Base-by-base conservation (phyloP, 164 flowering plant genomes). In the Annona squamosa region DNA sequence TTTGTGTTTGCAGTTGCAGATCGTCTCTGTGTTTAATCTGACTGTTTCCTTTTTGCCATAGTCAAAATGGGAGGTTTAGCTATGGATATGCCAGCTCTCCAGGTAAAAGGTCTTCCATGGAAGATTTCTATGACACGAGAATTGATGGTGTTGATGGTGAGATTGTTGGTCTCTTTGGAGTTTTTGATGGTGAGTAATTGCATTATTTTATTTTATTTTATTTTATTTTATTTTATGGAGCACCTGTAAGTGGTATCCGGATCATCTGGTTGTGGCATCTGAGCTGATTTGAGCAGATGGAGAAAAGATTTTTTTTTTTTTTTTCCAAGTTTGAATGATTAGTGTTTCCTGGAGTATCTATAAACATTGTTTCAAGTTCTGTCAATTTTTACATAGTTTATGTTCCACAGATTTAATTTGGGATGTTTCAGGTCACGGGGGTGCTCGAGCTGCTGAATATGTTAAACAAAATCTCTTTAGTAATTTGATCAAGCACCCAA, bases 1-100 rank as follows among this genome's bases (percentile, higher is more conserved):
- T 63, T 13, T 18, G 45, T 66, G 43, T 13, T 67, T 37, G 26
- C 2, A 19, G 63, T 17, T 5, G 17, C 48, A 64, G 42, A 7
- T 46, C n/a, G 57, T 26, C 17, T 37, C 61, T 2, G 52, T 43
- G 72, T 10, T 3, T 52, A 9, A 16, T 52, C 70, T 45, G 48
- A 46, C 47, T 61, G 59, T 48, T 47, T 70, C 26, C 68, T 64
- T 70, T 46, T 80, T 26, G 44, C 56, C 71, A 78, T 89, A 94
- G 99, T 83, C 95, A 90, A 77, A 91, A 94, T 83, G 92, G 91
- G 59, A 90, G 89, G 81, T 95, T 93, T 81, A 93, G 98, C 86
- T 95, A 95, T 84, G 99, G 99, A 75, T 95, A 88, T 89, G 94
- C 99, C 52, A 95, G 99, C 81, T 93, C 97, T 73, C 88, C 92